These are phyloP conservation scores for Aspergillus calidoustus DNA, from an alignment of 2,329 filamentous ascomycete genomes.

Conservation along the genomic window DNA sequence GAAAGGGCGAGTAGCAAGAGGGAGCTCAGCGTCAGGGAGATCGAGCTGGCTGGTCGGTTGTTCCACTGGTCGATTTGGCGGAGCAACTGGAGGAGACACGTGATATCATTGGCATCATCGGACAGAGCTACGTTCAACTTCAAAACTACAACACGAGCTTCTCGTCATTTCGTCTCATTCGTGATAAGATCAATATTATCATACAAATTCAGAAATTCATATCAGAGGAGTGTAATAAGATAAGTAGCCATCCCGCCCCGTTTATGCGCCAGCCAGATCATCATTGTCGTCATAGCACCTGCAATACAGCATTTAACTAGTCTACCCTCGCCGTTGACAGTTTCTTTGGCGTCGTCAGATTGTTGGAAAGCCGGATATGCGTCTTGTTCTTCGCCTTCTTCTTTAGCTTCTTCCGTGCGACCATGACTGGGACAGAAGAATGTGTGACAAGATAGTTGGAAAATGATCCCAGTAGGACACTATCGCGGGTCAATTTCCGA, in stretches of 20 bases:
- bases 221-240: neutral
- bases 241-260: conserved; percentile 2
- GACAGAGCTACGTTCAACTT: neutral
- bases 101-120: conserved; percentile 16
- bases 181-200: conserved; percentile 11
- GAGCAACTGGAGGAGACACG: conserved; percentile 8
- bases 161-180: conserved; percentile 10
- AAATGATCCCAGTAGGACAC: conserved; percentile 92
- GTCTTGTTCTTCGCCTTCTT: conserved; percentile 84
- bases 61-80: conserved; percentile 13
- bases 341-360: conserved; percentile 71
- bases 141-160: neutral
- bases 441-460: conserved; percentile 98
- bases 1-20: neutral
- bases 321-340: conserved; percentile 78
- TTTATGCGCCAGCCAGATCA: conserved; percentile 14
- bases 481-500: conserved; percentile 39
- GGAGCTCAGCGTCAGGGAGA: conserved; percentile 16
- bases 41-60: conserved; percentile 8
- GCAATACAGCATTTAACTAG: conserved; percentile 42
- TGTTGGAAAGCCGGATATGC: conserved; percentile 77
- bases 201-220: conserved; percentile 12
- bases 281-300: conserved; percentile 14
- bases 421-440: conserved; percentile 96
- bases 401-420: conserved; percentile 84